Conservation (phyloP, 768 basidiomycete genomes). For the Mrakia hoshinonis region DNA sequence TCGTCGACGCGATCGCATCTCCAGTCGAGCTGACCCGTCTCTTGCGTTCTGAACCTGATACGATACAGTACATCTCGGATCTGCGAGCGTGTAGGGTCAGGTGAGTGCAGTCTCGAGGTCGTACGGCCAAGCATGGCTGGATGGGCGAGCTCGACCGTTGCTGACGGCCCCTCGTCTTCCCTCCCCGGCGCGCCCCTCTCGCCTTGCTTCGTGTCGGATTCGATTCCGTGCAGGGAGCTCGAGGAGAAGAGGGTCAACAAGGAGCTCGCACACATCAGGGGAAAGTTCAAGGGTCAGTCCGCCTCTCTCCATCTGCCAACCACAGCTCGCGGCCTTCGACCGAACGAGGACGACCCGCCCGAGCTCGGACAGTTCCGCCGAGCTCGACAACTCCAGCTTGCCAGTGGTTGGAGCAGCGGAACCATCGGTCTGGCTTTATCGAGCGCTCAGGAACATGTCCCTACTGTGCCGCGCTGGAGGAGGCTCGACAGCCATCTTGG, state of each 20-base stretch:
- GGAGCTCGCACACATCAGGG: conserved; percentile 99
- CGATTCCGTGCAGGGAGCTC: conserved; percentile 52
- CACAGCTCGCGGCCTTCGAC: background rate
- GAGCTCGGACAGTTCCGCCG: conserved; percentile 56
- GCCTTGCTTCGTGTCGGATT: too few relatives aligned
- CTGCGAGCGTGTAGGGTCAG: conserved; percentile 84
- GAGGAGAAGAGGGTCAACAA: conserved; percentile 99
- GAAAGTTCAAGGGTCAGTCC: conserved; percentile 91
- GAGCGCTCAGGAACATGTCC: background rate
- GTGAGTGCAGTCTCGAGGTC: background rate
- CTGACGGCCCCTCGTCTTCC: background rate
- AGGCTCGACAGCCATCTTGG: background rate
- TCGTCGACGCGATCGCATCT: conserved; percentile 3
- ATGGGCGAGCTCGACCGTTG: background rate
- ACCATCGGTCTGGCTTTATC: too few relatives aligned
- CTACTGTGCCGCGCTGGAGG: background rate
- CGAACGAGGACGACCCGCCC: conserved; percentile 47
- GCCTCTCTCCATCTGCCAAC: background rate
- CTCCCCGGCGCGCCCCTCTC: too few relatives aligned
- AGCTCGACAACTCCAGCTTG: too few relatives aligned
- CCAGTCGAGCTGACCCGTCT: background rate
- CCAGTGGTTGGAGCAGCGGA: too few relatives aligned
- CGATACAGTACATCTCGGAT: conserved; percentile 85
- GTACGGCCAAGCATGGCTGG: background rate
- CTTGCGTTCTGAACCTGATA: background rate